Evolutionary conservation across 129 eudicot species (phyloP), one percentile per base, ranked within the genome.

Genomic region (Mikania micrantha): DNA sequence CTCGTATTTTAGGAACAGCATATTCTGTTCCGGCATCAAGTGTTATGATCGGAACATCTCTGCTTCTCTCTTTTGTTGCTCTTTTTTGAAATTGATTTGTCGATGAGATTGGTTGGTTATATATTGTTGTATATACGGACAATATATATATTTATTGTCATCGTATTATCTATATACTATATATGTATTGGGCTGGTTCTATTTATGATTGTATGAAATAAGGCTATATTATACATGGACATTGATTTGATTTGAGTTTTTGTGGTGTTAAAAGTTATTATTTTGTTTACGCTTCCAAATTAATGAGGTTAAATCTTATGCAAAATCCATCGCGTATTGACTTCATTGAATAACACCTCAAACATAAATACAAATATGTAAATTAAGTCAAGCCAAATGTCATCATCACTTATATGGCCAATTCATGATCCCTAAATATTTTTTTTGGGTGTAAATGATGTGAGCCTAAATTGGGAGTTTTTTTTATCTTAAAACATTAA

Each of bases 21-120:
- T 81, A 47, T 72, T 83, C 85, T 4, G 47, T 81, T 53, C 78
- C 85, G 5, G 73, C 69, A 3, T 73, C 95, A 25, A 47, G 68
- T 50, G 67, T 78, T 36, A 36, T 77, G 45, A 79, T 83, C 3
- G 85, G 66, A 6, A n/a, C 71, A 3, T 80, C 85, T 44, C 41
- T 83, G 35, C 4, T 83, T 72, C 65, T 83, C 39, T 76, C 85
- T 36, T 63, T 83, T 27, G 62, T 77, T n/a, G 79, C 83, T 69
- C 57, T 83, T 45, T 31, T 69, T 25, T 75, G 68, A 67, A 67
- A 83, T 28, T 83, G 74, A 72, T 22, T 34, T 1, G 27, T 73
- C 10, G 17, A 11, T 66, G 59, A 25, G 17, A 20, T 35, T 5
- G 16, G 35, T 19, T 42, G 69, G n/a, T 28, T 40, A 40, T 40